Evolutionary conservation across 2,329 filamentous ascomycete species (phyloP).

Genomic region (Shiraia bambusicola): DNA sequence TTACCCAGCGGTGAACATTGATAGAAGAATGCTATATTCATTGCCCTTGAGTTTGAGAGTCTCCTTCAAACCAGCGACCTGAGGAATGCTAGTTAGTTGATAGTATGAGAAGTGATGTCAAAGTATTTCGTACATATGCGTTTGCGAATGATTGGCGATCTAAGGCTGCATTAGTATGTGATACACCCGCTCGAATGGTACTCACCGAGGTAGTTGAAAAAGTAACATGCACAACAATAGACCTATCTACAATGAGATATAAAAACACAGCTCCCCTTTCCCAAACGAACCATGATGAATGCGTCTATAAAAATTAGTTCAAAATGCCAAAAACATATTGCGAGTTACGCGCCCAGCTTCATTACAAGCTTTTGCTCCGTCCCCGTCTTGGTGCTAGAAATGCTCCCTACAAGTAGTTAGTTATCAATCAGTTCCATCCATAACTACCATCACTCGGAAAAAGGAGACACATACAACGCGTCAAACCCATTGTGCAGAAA

Average conservation of each 20-base stretch:
- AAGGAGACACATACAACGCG: background rate
- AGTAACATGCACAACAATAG: conserved; percentile 28
- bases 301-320: background rate
- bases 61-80: conserved; percentile 26
- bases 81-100: no score
- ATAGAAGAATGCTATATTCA: conserved; percentile 26
- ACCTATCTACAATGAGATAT: conserved; percentile 4
- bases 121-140: conserved; percentile 19
- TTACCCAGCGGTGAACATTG: conserved; percentile 25
- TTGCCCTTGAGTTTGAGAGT: conserved; percentile 24
- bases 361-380: background rate
- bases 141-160: conserved; percentile 27
- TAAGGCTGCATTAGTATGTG: background rate
- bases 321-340: conserved; percentile 12
- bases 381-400: background rate
- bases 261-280: background rate
- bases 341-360: conserved; percentile 2
- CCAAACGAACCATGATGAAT: conserved; percentile 7
- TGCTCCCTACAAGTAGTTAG: background rate
- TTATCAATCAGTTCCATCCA: background rate
- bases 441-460: background rate
- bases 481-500: background rate
- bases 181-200: background rate
- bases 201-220: conserved; percentile 32
- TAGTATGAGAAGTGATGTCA: no score